Base-by-base conservation (phyloP, 2,329 filamentous ascomycete species). In the Escovopsis sp. region DNA sequence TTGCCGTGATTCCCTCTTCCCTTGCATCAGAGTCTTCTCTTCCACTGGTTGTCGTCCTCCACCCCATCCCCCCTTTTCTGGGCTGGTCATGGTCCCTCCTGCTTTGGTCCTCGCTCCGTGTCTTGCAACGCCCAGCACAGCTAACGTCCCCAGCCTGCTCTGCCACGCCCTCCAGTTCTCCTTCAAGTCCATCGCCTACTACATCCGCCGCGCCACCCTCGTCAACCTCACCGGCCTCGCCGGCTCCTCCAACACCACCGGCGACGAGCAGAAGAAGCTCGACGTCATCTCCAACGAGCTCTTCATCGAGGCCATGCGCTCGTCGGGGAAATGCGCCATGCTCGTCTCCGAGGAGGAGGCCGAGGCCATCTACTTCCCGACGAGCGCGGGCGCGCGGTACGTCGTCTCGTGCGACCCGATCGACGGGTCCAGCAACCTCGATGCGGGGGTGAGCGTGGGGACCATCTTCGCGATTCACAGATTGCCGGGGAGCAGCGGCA, bases 111-210 rank as follows among this genome's bases (percentile, higher is more conserved):
- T n/a, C n/a, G n/a, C n/a, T n/a, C n/a, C n/a, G n/a, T n/a, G n/a
- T n/a, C n/a, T n/a, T n/a, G 11, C 27, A 28, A n/a, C 27, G 13
- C n/a, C 2, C 27, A 8, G 15, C 5, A n/a, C 27, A n/a, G 27
- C 17, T 10, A 21, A 19, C 35, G n/a, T 6, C 12, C 26, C 35
- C 51, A 94, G 87, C 51, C 73, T 98, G 35, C 76, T 98, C 40
- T 94, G 86, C 70, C 90, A 98, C 58, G 87, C 90, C 41, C 81
- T 98, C 40, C 90, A 96, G 62, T 98, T 96, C 69, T 88, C 90
- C 45, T 98, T 98, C 79, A 98, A 98, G 70, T 93, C 85, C 46
- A 98, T 98, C 60, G 85, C 90, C 50, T 94, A 96, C 71, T 98
- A 94, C 69, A 98, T 98, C 61, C 87, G 88, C 51, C 80, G 90